These are phyloP conservation scores for Linum trigynum DNA, from an alignment of 345 rosid genomes.

Conservation along the genomic window DNA sequence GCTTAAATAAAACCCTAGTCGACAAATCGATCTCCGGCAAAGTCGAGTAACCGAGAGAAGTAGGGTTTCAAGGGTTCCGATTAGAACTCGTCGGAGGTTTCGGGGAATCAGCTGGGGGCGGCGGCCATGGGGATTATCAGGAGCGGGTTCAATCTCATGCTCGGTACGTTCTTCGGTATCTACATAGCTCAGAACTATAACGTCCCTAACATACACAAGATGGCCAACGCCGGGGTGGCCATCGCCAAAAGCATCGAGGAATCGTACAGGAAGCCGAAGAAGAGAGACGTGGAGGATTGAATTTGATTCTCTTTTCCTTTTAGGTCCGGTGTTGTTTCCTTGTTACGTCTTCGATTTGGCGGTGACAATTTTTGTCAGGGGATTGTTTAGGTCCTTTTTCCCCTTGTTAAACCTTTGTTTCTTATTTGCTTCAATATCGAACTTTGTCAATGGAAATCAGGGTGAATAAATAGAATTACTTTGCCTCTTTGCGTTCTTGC, in stretches of 20 bases:
- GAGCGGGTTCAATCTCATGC: constrained; percentile 23
- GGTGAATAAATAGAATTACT: not conserved
- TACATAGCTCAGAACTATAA: constrained; percentile 44
- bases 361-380: not conserved
- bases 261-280: constrained; percentile 27
- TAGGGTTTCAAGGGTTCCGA: not conserved
- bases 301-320: not conserved
- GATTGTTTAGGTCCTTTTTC: not conserved
- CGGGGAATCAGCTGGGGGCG: not conserved
- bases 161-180: constrained; percentile 32
- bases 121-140: constrained; percentile 28
- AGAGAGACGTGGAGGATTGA: not conserved
- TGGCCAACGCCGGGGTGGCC: constrained; percentile 19
- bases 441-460: not conserved
- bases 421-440: not conserved
- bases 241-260: constrained; percentile 38
- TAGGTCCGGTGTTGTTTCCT: not conserved
- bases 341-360: not conserved
- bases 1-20: not conserved
- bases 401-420: not conserved
- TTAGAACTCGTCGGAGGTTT: not conserved
- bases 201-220: constrained; percentile 30
- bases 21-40: not conserved
- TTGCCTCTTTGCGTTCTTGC: not conserved
- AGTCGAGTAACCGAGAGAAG: not conserved